These are phyloP conservation scores for Alliaria petiolata DNA, from an alignment of 345 rosid species.

Conservation along the genomic window DNA sequence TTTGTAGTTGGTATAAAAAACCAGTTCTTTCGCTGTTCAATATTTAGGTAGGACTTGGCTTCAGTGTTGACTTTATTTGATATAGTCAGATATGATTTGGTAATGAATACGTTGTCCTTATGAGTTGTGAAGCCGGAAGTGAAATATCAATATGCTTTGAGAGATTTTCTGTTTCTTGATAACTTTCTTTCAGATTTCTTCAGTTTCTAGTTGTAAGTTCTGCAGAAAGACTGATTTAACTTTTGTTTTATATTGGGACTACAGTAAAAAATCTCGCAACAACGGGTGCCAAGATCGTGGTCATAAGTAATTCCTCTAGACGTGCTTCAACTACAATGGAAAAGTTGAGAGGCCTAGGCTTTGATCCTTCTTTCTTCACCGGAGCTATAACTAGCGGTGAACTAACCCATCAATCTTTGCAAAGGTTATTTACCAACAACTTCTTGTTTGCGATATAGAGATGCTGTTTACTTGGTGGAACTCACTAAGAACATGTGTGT, in stretches of 20 bases:
- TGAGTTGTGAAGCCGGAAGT: not conserved
- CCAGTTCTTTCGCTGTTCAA: too few species aligned
- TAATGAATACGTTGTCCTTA: not conserved
- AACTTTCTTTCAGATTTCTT: not conserved
- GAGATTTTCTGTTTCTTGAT: not conserved
- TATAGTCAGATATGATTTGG: not conserved
- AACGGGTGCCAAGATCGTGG: conserved; percentile 74
- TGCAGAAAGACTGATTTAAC: not conserved
- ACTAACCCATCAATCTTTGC: conserved; percentile 74
- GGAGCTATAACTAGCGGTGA: conserved; percentile 96
- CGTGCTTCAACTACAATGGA: conserved; percentile 79
- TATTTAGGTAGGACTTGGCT: too few species aligned
- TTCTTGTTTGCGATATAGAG: not conserved
- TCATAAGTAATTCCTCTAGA: conserved; percentile 89
- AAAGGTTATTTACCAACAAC: conserved; percentile 40
- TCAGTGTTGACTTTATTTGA: not conserved
- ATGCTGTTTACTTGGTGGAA: conserved; percentile 15
- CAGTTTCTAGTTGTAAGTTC: not conserved
- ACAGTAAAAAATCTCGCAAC: conserved; percentile 72
- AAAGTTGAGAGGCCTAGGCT: conserved; percentile 79
- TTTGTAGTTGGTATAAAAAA: too few species aligned
- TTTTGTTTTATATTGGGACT: conserved; percentile 9
- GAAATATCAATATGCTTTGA: not conserved
- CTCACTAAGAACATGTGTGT: not conserved
- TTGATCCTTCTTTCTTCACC: conserved; percentile 80